Conservation (phyloP, 2,329 filamentous ascomycete species). For the Arthrobotrys entomopaga region DNA sequence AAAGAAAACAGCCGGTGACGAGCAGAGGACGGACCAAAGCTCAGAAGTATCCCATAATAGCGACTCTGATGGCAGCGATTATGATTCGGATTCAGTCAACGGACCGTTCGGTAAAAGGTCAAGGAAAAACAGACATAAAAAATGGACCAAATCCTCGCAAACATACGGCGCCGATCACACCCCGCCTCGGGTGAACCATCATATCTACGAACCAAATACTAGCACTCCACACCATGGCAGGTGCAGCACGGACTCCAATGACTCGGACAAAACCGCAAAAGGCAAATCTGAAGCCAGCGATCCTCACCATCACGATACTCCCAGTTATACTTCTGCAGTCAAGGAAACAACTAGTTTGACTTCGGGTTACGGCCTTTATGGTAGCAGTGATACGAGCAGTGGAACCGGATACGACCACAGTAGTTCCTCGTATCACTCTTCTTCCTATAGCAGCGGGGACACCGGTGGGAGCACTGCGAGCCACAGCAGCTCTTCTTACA, state of each 20-base stretch:
- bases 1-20: too few relatives aligned
- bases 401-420: too few relatives aligned
- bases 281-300: background rate
- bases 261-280: slow-evolving; percentile 2
- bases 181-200: too few relatives aligned
- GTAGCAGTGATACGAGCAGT: too few relatives aligned
- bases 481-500: background rate
- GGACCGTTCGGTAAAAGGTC: slow-evolving; percentile 16
- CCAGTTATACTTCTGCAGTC: too few relatives aligned
- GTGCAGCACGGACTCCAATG: background rate
- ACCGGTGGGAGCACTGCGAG: background rate
- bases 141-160: background rate
- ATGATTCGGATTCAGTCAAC: slow-evolving; percentile 39
- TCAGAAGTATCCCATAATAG: slow-evolving; percentile 39
- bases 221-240: background rate
- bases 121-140: slow-evolving; percentile 32
- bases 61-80: slow-evolving; percentile 30
- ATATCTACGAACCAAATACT: background rate
- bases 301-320: too few relatives aligned
- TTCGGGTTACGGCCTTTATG: too few relatives aligned
- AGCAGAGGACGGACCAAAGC: slow-evolving; percentile 9
- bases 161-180: too few relatives aligned
- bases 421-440: too few relatives aligned
- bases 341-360: too few relatives aligned
- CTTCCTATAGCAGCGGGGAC: too few relatives aligned